Base-by-base conservation (phyloP, 495 filamentous ascomycete species). In the Aspergillus coremiiformis region DNA sequence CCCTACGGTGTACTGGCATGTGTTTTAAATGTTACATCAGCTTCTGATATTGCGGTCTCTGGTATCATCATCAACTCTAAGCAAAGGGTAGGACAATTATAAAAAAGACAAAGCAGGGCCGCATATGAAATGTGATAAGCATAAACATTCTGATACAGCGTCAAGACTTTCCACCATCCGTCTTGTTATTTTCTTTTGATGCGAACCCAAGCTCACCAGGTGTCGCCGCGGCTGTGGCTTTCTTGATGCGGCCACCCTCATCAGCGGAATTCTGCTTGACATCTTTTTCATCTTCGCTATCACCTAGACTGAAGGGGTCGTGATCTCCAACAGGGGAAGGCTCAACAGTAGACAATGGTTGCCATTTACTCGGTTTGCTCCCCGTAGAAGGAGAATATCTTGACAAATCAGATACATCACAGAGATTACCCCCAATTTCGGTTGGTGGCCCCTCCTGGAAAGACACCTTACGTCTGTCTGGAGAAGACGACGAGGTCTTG, bases 221-320 rank as follows among this genome's bases (percentile, higher is more conserved):
- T 48, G 63, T 64, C 0, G 80, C 79, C 64, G 86, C 84, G 32
- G 78, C 78, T 21, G 84, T 85, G 6, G 84, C 81, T 66, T 84
- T 77, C 71, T 89, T 87, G 57, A 87, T 59, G 60, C 82, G 76
- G 54, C 89, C 85, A 19, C 69, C 72, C 64, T 89, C 87, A 55
- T 87, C 82, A 51, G 75, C 58, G 53, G 81, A 78, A 52, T 72
- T 71, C 42, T 72, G 64, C 66, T 87, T 89, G 14, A 74, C 66
- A n/a, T 90, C 90, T 54, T 86, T 86, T 68, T 97, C 94, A 44
- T 97, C 93, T 53, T 95, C 89, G 59, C 90, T 95, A 60, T 98
- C 93, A 2, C 93, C 93, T 9, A 98, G 79, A 59, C 89, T 95
- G 68, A 98, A 98, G 0, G 93, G 93, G 62, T 98, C 93, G 58